Evolutionary conservation across 169 alveolate genomes (phyloP), one percentile per base, ranked within the genome.

Genomic region (Plasmodium coatneyi): DNA sequence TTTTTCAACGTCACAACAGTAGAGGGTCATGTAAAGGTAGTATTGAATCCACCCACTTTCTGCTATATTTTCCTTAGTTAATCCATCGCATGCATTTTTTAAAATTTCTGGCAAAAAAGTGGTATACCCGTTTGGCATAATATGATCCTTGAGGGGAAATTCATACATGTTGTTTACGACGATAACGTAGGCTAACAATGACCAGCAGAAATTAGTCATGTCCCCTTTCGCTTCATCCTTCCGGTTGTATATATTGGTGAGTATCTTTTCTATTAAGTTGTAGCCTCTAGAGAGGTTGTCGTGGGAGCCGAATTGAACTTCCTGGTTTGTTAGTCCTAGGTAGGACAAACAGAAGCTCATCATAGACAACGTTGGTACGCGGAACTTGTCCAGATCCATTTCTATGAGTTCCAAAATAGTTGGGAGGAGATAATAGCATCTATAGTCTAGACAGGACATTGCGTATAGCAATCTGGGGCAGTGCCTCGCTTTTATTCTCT

Each of bases 21-120:
- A 97, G 80, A 97, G 82, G 1, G 96, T 94, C 72, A 97, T 82
- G 66, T 97, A 97, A 41, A 97, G 49, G 71, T 92, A 95, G 84
- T 95, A 96, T 82, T 97, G 98, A 41, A 93, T 93, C 98, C 98
- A 97, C 46, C 98, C 98, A 71, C 97, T 92, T 30, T 95, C 95
- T 28, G 97, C 96, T 6, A 97, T 94, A 49, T 96, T 95, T 66
- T 96, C 98, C 82, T 56, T 90, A 70, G 95, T 90, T 90, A 90
- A 82, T n/a, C 80, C 22, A 84, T 72, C 60, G 95, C 93, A 82
- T 22, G 92, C 90, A 46, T 54, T 80, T 95, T 80, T 43, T 84
- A 94, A 70, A 92, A 92, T 70, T 43, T 93, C 93, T 54, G 84
- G 95, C 71, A 96, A n/a, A 83, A 79, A 52, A 92, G 95, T 36